Evolutionary conservation across 176 grass and related monocot genomes (phyloP), one percentile per base, ranked within the genome.

Genomic region (Cenchrus fungigraminus): DNA sequence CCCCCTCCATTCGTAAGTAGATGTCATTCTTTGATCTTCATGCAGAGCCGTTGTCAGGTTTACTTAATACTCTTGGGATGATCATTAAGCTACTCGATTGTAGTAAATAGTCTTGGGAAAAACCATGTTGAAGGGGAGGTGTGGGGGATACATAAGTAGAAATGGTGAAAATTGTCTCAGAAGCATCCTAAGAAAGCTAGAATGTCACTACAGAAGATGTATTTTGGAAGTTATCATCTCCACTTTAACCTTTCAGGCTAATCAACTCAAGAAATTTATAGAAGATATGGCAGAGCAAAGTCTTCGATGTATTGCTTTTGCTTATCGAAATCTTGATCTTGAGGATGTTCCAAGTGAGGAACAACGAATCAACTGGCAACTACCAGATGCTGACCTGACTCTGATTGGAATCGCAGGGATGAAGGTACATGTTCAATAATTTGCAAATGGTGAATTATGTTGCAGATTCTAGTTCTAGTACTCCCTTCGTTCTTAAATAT

Each of bases 291-390:
- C 93, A 6, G 69, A 56, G 52, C 69, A 59, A 82, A 96, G 93
- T 88, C 91, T 99, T 72, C 87, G 97, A 62, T 99, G 97, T 91
- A 88, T 99, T 71, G 88, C 91, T 81, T 92, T 99, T 89, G 97
- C 94, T 65, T 99, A 94, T 65, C 86, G 70, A 88, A 65, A 66
- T 79, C 89, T 85, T 87, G 88, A 88, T 79, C 60, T 40, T 19
- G 61, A 76, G 29, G 72, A 94, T 79, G 77, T 96, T 71, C 97
- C 93, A 52, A 78, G 55, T 47, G 93, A 94, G 64, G 95, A 98
- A 50, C 84, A 86, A 77, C 89, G 50, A 78, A 82, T 77, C 45
- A 88, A 83, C 60, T 99, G 93, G 93, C 60, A 85, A 31, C 84
- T 99, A 65, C 97, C 93, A 55, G 91, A 92, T 78, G 63, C 86